phyloP scores from a whole-genome alignment of 192 early-diverging fungal genomes.

The Coemansia sp. region DNA sequence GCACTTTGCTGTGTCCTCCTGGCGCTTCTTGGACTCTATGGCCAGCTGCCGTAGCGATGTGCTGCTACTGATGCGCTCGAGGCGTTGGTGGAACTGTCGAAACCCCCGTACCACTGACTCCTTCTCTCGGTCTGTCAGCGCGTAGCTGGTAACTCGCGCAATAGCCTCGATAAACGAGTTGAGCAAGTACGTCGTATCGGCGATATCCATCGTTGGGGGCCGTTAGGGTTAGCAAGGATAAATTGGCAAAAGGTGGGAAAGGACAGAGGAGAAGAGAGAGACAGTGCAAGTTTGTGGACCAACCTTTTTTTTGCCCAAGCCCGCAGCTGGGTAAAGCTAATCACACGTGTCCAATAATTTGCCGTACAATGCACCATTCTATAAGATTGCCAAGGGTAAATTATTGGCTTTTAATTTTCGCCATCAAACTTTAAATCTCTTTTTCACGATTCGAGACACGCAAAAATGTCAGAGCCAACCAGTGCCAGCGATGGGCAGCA shows the following conservation, averaged over 20 bases:
- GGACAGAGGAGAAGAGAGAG: background rate
- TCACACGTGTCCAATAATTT: background rate
- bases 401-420: background rate
- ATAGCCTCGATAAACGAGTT: slow-evolving; percentile 64
- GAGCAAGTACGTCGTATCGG: slow-evolving; percentile 23
- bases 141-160: slow-evolving; percentile 60
- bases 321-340: no score
- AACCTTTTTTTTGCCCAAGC: no score
- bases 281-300: background rate
- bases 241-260: background rate
- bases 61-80: slow-evolving; percentile 64
- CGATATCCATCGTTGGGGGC: slow-evolving; percentile 10
- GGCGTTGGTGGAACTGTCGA: slow-evolving; percentile 61
- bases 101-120: slow-evolving; percentile 60
- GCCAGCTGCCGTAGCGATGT: slow-evolving; percentile 31
- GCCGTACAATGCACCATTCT: background rate
- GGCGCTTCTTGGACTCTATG: slow-evolving; percentile 30
- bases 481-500: background rate
- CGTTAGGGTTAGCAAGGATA: background rate
- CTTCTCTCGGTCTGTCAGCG: slow-evolving; percentile 65
- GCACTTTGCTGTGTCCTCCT: slow-evolving; percentile 28
- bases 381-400: background rate
- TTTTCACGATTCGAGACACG: background rate
- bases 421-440: background rate
- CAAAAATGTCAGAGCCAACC: background rate